Evolutionary conservation across 2,329 filamentous ascomycete species (phyloP).

Genomic region (Stemphylium beticola): DNA sequence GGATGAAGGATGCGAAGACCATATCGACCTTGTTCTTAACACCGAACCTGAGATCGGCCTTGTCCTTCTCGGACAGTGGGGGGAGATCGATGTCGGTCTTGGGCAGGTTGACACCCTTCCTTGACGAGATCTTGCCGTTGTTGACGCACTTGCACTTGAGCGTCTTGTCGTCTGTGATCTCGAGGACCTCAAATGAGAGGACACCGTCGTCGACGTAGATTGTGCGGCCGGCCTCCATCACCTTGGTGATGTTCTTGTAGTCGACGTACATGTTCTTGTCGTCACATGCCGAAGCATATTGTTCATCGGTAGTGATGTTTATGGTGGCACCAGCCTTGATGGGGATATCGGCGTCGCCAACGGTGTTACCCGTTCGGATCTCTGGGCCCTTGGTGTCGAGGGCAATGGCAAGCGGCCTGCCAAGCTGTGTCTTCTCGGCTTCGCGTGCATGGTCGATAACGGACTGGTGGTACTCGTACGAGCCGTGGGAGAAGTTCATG

Average conservation of each 20-base stretch:
- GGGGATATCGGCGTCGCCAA: constrained; percentile 74
- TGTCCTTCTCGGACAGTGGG: constrained; percentile 97
- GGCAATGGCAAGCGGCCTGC: constrained; percentile 93
- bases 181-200: constrained; percentile 91
- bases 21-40: constrained; percentile 99
- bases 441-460: constrained; percentile 95
- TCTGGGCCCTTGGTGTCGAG: constrained; percentile 86
- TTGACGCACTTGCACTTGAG: constrained; percentile 87
- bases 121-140: constrained; percentile 98
- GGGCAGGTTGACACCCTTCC: constrained; percentile 98
- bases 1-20: constrained; percentile 99
- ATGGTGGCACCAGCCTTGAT: constrained; percentile 83
- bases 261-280: constrained; percentile 98
- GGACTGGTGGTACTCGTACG: constrained; percentile 96
- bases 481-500: constrained; percentile 99
- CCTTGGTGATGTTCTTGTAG: constrained; percentile 99
- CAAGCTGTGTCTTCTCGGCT: constrained; percentile 77
- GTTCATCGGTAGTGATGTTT: constrained; percentile 96
- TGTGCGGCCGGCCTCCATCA: constrained; percentile 86
- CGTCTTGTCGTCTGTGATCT: constrained; percentile 87
- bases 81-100: constrained; percentile 99
- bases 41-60: constrained; percentile 90
- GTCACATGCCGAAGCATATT: constrained; percentile 83
- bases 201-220: constrained; percentile 99
- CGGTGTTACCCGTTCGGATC: constrained; percentile 82